These are phyloP conservation scores for Corynascus novoguineensis DNA, from an alignment of 495 filamentous ascomycete genomes.

Conservation along the genomic window DNA sequence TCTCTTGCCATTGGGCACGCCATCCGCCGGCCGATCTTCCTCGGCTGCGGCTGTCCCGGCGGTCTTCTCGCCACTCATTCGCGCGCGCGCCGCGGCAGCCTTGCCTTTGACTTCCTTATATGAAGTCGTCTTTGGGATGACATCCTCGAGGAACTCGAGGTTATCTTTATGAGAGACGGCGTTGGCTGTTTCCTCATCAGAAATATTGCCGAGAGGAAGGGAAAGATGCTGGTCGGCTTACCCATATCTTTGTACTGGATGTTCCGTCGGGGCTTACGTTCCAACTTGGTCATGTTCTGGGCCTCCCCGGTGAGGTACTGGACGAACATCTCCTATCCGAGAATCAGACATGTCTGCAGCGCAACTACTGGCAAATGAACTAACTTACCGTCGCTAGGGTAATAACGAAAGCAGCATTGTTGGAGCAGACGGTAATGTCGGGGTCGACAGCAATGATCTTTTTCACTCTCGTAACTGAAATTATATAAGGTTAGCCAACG, in stretches of 20 bases:
- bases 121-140: slow-evolving; percentile 77
- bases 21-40: slow-evolving; percentile 25
- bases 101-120: slow-evolving; percentile 71
- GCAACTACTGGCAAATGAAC: not conserved
- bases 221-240: slow-evolving; percentile 33
- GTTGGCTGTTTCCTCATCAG: slow-evolving; percentile 49
- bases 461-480: slow-evolving; percentile 79
- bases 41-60: slow-evolving; percentile 20
- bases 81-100: slow-evolving; percentile 37
- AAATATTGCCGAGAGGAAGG: not conserved
- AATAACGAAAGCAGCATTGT: slow-evolving; percentile 91
- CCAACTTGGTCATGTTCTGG: slow-evolving; percentile 81
- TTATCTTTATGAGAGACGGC: slow-evolving; percentile 87
- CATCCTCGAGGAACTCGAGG: slow-evolving; percentile 89
- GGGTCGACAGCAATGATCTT: slow-evolving; percentile 87
- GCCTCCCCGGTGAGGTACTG: slow-evolving; percentile 82
- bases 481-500: slow-evolving; percentile 4
- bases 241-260: slow-evolving; percentile 94
- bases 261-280: slow-evolving; percentile 85
- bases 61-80: slow-evolving; percentile 31
- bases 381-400: slow-evolving; percentile 73
- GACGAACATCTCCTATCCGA: slow-evolving; percentile 82
- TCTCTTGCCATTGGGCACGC: slow-evolving; percentile 31
- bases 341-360: slow-evolving; percentile 3
- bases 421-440: slow-evolving; percentile 77